Evolutionary conservation across 768 basidiomycete genomes (phyloP).

Genomic region (Chalciporus chontae): DNA sequence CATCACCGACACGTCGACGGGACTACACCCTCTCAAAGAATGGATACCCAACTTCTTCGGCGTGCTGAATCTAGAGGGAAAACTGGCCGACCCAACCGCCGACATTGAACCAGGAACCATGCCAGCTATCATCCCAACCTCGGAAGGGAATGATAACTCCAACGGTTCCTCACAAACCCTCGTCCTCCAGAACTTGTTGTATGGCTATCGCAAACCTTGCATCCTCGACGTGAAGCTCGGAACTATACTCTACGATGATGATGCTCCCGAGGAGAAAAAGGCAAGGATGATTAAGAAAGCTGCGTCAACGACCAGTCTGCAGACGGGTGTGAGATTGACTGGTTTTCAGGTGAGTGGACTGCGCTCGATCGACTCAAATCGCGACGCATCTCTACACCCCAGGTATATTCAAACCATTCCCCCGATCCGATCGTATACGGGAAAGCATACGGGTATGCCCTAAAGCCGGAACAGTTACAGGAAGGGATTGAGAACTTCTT

Average conservation of each 20-base stretch:
- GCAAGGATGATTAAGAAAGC: constrained; percentile 74
- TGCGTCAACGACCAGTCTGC: constrained; percentile 61
- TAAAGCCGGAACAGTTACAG: constrained; percentile 64
- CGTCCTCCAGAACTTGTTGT: constrained; percentile 80
- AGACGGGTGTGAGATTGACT: constrained; percentile 79
- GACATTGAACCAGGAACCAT: constrained; percentile 1
- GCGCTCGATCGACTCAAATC: not conserved
- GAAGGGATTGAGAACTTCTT: constrained; percentile 81
- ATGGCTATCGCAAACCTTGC: constrained; percentile 75
- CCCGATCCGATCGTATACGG: constrained; percentile 57
- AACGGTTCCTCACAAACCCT: constrained; percentile 51
- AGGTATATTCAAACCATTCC: constrained; percentile 73
- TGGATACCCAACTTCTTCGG: constrained; percentile 81
- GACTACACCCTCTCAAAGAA: constrained; percentile 35
- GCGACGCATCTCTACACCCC: not conserved
- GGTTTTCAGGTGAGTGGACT: constrained; percentile 75
- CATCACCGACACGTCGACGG: constrained; percentile 24
- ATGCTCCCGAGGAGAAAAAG: constrained; percentile 66
- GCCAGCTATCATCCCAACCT: constrained; percentile 22
- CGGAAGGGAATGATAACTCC: constrained; percentile 41
- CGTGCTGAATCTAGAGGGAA: constrained; percentile 69
- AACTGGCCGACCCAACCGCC: constrained; percentile 15
- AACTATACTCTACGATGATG: constrained; percentile 76
- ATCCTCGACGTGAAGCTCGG: constrained; percentile 94
- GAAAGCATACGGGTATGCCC: constrained; percentile 75